These are phyloP conservation scores for Termitomyces sp. DNA, from an alignment of 768 basidiomycete species.

Conservation along the genomic window DNA sequence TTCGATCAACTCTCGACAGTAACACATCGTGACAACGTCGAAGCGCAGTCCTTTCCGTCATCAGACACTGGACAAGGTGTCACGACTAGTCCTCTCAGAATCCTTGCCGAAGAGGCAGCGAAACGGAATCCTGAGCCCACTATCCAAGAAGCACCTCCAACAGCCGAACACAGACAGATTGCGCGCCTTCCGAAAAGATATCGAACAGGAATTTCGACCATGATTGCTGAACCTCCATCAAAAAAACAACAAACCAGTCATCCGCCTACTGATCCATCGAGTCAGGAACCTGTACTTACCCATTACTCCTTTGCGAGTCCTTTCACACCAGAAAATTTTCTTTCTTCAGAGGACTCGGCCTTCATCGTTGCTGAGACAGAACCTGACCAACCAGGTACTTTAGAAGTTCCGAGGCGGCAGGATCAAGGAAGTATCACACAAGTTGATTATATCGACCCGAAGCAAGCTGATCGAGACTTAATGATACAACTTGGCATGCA, in stretches of 20 bases:
- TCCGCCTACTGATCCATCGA: background rate
- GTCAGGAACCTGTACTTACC: background rate
- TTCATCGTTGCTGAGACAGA: background rate
- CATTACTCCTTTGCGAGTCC: background rate
- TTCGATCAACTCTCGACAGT: background rate
- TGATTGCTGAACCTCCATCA: background rate
- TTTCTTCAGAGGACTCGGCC: background rate
- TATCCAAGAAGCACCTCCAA: background rate
- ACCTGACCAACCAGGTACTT: background rate
- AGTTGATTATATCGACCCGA: background rate
- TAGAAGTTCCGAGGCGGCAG: background rate
- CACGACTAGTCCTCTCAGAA: background rate
- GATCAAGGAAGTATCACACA: background rate
- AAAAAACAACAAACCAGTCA: background rate
- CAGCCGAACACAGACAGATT: background rate
- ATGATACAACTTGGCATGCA: background rate
- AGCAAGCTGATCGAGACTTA: background rate
- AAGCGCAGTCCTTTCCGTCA: background rate
- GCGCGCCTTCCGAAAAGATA: background rate
- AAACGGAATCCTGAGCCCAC: background rate
- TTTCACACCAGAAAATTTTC: background rate
- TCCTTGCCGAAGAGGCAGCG: background rate
- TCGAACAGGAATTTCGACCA: background rate
- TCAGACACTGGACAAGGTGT: background rate
- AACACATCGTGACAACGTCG: background rate